phyloP scores from a whole-genome alignment of 2,329 filamentous ascomycete genomes.

The Elsinoe necatrix region DNA sequence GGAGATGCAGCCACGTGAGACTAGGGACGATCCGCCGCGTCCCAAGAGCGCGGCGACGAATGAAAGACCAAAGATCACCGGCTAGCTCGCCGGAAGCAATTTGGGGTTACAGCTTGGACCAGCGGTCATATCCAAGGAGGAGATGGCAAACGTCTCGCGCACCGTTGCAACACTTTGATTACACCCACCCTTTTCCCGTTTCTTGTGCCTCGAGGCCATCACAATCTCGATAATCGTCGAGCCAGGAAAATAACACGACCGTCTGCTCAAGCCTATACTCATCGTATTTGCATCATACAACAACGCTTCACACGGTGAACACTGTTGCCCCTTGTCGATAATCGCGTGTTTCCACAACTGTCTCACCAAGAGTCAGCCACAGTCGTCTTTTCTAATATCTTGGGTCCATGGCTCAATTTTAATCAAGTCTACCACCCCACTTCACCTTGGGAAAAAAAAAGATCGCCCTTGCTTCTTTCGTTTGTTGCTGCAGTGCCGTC shows the following conservation, averaged over 20 bases:
- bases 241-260: background rate
- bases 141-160: background rate
- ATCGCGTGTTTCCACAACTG: slow-evolving; percentile 1
- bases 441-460: slow-evolving; percentile 49
- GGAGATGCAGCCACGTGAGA: background rate
- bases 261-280: background rate
- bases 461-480: slow-evolving; percentile 1
- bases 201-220: slow-evolving; percentile 9
- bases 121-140: background rate
- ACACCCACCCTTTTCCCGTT: slow-evolving; percentile 7
- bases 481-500: background rate
- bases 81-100: background rate
- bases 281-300: slow-evolving; percentile 6
- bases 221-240: background rate
- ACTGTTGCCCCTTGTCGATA: slow-evolving; percentile 10
- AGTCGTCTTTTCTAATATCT: background rate
- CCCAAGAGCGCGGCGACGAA: background rate
- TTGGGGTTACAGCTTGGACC: slow-evolving; percentile 9
- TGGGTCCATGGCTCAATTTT: slow-evolving; percentile 14
- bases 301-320: slow-evolving; percentile 9
- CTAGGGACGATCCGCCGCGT: slow-evolving; percentile 4
- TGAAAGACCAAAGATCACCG: background rate
- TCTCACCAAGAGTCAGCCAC: slow-evolving; percentile 5
- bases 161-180: slow-evolving; percentile 14
- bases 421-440: slow-evolving; percentile 58